Evolutionary conservation across 2,329 filamentous ascomycete genomes (phyloP), one percentile per base, ranked within the genome.

Genomic region (Cercospora janseana): DNA sequence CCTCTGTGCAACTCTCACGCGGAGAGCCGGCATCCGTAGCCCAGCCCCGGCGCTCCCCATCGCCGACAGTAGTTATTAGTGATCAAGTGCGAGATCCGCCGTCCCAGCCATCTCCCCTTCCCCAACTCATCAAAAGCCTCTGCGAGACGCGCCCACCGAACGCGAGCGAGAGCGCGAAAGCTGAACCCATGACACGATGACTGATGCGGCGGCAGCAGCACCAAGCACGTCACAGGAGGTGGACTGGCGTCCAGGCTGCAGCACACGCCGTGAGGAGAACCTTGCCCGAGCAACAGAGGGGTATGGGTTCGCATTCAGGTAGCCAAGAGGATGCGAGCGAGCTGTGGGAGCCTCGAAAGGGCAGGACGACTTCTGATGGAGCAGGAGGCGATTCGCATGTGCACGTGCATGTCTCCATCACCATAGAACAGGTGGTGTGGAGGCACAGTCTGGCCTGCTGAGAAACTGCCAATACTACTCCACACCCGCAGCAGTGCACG

Each of bases 261-360:
- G 38, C 15, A n/a, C 24, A 21, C 38, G 38, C 24, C 38, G n/a
- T 41, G 42, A 46, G 42, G 42, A 46, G 42, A 46, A 46, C 42
- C 42, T 46, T 46, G 42, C 42, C 42, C 29, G 40, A 43, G 40
- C 40, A 43, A 46, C 28, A 35, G 42, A 48, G 34, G 46, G 34
- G 46, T 34, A 29, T 15, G 20, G 40, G 31, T 18, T 18, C 38
- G 13, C 29, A 18, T 8, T 15, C 15, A 42, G 20, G 47, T 37
- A 35, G n/a, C n/a, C n/a, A n/a, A n/a, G n/a, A n/a, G n/a, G n/a
- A n/a, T n/a, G n/a, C 41, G 23, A 28, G 16, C 31, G 24, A 29
- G 13, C 10, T 21, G 34, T 34, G 42, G 29, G 18, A 35, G 6
- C 12, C 15, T 18, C 20, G 16, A 24, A 41, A 41, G 6, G 6